These are phyloP conservation scores for Spergularia azorica DNA, from an alignment of 179 eudicot species.

Conservation along the genomic window DNA sequence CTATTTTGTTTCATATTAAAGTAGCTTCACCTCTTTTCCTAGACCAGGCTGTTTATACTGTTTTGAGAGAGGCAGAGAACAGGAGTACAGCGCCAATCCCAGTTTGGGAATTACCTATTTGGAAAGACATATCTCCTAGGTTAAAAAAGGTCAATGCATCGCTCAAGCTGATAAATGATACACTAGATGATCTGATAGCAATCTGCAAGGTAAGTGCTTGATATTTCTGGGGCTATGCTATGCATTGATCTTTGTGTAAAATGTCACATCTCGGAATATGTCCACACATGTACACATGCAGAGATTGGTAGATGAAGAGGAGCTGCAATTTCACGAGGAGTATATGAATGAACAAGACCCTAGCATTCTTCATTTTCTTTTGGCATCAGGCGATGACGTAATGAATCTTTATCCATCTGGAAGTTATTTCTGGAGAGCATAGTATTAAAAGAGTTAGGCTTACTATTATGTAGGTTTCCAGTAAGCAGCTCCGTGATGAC, in stretches of 20 bases:
- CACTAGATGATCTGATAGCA: conserved; percentile 78
- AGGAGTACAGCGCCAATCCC: conserved; percentile 97
- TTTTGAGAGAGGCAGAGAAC: conserved; percentile 89
- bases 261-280: conserved; percentile 1
- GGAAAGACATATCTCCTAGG: conserved; percentile 95
- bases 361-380: conserved; percentile 94
- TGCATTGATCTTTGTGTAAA: background rate
- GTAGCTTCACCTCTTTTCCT: conserved; percentile 26
- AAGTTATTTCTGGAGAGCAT: conserved; percentile 11
- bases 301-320: conserved; percentile 97
- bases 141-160: conserved; percentile 78
- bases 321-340: conserved; percentile 90
- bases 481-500: conserved; percentile 99
- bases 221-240: background rate
- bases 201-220: conserved; percentile 76
- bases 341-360: conserved; percentile 98
- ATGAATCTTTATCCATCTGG: conserved; percentile 13
- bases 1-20: conserved; percentile 15
- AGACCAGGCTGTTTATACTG: conserved; percentile 93
- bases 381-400: conserved; percentile 99
- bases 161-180: conserved; percentile 82
- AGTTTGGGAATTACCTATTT: conserved; percentile 94
- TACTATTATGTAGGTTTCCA: conserved; percentile 64
- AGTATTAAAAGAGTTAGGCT: conserved; percentile 4
- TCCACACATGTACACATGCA: conserved; percentile 38